Evolutionary conservation across 768 basidiomycete species (phyloP).

Genomic region (Mrakia frigida): DNA sequence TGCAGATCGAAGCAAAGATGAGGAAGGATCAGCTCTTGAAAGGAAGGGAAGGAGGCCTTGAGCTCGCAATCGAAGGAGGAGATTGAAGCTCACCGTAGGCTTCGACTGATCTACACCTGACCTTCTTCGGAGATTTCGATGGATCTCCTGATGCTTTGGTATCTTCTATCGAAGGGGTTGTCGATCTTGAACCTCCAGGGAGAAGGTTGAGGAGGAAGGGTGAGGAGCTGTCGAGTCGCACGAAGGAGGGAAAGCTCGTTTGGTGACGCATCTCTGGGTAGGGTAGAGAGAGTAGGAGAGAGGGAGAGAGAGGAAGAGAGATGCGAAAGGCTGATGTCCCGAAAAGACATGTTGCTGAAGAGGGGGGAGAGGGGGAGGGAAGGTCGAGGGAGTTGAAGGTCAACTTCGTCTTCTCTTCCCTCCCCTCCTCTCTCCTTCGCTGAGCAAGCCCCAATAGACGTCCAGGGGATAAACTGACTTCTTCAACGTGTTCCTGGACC

Average conservation of each 20-base stretch:
- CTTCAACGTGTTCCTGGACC: too few species aligned
- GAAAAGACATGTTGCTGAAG: too few species aligned
- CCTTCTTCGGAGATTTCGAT: slow-evolving; percentile 18
- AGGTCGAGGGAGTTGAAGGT: neutral
- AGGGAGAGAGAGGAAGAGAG: too few species aligned
- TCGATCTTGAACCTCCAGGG: neutral
- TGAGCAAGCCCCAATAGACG: too few species aligned
- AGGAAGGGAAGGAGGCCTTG: neutral
- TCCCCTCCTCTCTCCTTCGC: too few species aligned
- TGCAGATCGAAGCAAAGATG: slow-evolving; percentile 38
- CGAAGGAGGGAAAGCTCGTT: slow-evolving; percentile 22
- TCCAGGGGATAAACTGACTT: too few species aligned
- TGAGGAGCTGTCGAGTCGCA: too few species aligned
- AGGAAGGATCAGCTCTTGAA: neutral
- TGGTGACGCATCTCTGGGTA: slow-evolving; percentile 16
- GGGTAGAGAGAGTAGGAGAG: slow-evolving; percentile 10
- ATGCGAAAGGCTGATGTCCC: too few species aligned
- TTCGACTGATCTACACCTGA: slow-evolving; percentile 25
- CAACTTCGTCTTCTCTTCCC: too few species aligned
- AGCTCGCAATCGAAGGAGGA: neutral
- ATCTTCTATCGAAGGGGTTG: neutral
- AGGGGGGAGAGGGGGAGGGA: too few species aligned
- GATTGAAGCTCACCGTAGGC: slow-evolving; percentile 17
- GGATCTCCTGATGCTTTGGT: neutral
- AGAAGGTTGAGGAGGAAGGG: slow-evolving; percentile 20